phyloP scores from a whole-genome alignment of 2,329 filamentous ascomycete species.

The Aspergillus tubingensis region DNA sequence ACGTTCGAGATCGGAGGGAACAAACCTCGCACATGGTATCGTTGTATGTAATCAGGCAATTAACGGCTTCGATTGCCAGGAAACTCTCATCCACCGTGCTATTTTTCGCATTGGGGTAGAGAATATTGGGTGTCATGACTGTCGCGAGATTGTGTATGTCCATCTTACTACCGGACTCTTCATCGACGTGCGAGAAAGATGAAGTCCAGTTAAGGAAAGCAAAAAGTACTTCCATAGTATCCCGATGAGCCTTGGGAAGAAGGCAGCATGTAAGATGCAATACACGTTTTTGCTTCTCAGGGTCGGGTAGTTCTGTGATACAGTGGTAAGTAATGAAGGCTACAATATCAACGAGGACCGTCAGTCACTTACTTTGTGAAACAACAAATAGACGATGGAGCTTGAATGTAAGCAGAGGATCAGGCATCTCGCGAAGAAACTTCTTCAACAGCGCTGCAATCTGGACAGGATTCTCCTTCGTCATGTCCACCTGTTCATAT shows the following conservation, averaged over 20 bases:
- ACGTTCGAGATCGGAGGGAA: constrained; percentile 18
- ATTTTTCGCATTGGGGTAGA: constrained; percentile 70
- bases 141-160: constrained; percentile 96
- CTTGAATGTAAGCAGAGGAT: constrained; percentile 93
- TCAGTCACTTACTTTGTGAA: constrained; percentile 66
- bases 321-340: background rate
- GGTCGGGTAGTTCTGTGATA: constrained; percentile 69
- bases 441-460: constrained; percentile 92
- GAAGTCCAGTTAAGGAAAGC: constrained; percentile 96
- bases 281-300: constrained; percentile 78
- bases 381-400: constrained; percentile 87
- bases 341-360: constrained; percentile 13
- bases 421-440: constrained; percentile 89
- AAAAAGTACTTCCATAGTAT: constrained; percentile 93
- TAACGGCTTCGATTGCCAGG: constrained; percentile 87
- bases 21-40: constrained; percentile 96
- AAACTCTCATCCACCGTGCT: constrained; percentile 85
- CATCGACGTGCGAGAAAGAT: constrained; percentile 95
- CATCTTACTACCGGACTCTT: constrained; percentile 98
- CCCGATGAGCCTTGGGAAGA: constrained; percentile 86
- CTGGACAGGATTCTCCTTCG: constrained; percentile 87
- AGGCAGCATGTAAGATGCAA: constrained; percentile 90
- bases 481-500: constrained; percentile 81
- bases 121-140: constrained; percentile 93
- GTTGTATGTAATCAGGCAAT: constrained; percentile 86